Evolutionary conservation across 1,284 basidiomycete genomes (phyloP).

Genomic region (Ceratobasidium sp.): DNA sequence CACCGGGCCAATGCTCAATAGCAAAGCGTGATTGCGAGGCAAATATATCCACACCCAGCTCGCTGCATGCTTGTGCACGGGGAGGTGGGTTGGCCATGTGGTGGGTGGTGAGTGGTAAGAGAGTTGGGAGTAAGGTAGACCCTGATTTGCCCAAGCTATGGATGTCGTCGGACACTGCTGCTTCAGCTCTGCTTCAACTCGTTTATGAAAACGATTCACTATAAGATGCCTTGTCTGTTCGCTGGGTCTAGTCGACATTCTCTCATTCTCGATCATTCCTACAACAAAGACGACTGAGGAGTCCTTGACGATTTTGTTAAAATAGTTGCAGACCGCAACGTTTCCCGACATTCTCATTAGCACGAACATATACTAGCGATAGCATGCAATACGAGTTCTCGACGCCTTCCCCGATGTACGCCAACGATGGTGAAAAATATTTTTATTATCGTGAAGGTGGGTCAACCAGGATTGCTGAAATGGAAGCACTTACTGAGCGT

Average conservation of each 20-base stretch:
- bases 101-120: conserved; percentile 4
- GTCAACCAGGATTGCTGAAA: conserved; percentile 12
- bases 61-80: not conserved
- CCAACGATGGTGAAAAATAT: conserved; percentile 16
- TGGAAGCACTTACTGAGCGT: not conserved
- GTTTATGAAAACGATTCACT: not conserved
- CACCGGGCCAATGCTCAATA: not conserved
- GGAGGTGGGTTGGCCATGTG: conserved; percentile 30
- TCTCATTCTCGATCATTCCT: not conserved
- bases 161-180: not conserved
- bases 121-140: conserved; percentile 8
- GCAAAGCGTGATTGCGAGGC: conserved; percentile 36
- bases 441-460: conserved; percentile 45
- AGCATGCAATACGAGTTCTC: not conserved
- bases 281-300: too few relatives aligned
- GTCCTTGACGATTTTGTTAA: too few relatives aligned
- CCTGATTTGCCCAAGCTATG: conserved; percentile 8
- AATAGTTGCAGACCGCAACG: too few relatives aligned
- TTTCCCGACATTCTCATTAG: too few relatives aligned
- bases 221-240: not conserved
- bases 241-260: not conserved
- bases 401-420: conserved; percentile 21
- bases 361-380: too few relatives aligned
- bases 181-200: not conserved
- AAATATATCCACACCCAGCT: not conserved